These are phyloP conservation scores for Metschnikowia drakensbergensis DNA, from an alignment of 805 yeast species.

Conservation along the genomic window DNA sequence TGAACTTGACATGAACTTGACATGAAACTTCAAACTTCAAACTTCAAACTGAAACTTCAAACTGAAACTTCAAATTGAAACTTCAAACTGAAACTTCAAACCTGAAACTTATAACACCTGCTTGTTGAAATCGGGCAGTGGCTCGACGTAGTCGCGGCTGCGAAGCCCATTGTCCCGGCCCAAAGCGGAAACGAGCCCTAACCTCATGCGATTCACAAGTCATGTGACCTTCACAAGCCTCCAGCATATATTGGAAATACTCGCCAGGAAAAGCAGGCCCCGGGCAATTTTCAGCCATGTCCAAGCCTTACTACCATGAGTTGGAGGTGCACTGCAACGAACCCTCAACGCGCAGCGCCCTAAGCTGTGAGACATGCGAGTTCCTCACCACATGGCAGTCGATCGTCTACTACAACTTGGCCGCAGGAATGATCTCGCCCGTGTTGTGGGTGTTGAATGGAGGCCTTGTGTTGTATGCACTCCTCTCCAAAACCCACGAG, in stretches of 20 bases:
- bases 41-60: no score
- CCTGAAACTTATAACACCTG: no score
- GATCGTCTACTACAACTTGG: slow-evolving; percentile 13
- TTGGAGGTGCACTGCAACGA: not conserved
- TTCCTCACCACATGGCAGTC: slow-evolving; percentile 9
- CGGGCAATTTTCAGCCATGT: not conserved
- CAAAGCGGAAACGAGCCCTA: not conserved
- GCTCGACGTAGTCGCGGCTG: no score
- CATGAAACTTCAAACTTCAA: no score
- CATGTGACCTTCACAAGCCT: not conserved
- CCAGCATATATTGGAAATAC: not conserved
- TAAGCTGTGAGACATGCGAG: slow-evolving; percentile 10
- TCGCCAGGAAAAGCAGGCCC: no score
- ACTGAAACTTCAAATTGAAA: no score
- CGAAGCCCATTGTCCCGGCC: not conserved
- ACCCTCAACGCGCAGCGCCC: not conserved
- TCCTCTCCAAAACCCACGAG: slow-evolving; percentile 1
- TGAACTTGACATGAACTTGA: no score
- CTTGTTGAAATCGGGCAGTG: not conserved
- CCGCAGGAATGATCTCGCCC: slow-evolving; percentile 12
- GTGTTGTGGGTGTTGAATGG: slow-evolving; percentile 10
- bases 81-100: not conserved
- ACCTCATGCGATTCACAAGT: not conserved
- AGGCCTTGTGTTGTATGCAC: slow-evolving; percentile 5
- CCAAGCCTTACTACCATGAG: not conserved